These are phyloP conservation scores for Penicillium sp. DNA, from an alignment of 2,329 filamentous ascomycete species.

Conservation along the genomic window DNA sequence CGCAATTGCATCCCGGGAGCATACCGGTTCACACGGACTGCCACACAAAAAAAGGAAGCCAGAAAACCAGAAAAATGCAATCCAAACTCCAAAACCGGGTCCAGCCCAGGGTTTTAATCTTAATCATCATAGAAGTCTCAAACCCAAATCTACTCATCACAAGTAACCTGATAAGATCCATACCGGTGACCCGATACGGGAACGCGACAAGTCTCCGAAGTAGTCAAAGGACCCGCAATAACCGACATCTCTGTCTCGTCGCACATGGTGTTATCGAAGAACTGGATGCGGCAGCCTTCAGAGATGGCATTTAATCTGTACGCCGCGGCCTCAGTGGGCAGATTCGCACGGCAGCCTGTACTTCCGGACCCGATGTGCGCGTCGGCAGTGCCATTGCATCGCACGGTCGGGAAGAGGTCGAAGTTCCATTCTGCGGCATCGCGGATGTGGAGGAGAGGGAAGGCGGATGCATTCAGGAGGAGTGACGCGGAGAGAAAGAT, in stretches of 20 bases:
- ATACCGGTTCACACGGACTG: background rate
- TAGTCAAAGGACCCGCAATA: constrained; percentile 10
- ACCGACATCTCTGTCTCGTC: constrained; percentile 18
- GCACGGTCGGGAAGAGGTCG: constrained; percentile 16
- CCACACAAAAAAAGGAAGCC: background rate
- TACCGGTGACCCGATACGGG: constrained; percentile 11
- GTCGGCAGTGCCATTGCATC: constrained; percentile 17
- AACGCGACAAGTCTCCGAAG: constrained; percentile 12
- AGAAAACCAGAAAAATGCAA: background rate
- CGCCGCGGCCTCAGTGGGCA: constrained; percentile 19
- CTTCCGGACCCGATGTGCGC: constrained; percentile 19
- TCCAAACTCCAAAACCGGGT: background rate
- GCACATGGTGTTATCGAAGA: constrained; percentile 28
- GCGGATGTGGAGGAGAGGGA: constrained; percentile 19
- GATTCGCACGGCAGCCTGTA: constrained; percentile 24
- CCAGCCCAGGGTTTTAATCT: background rate
- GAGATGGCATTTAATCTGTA: constrained; percentile 17
- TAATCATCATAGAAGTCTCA: background rate
- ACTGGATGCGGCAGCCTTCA: constrained; percentile 21
- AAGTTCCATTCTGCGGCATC: constrained; percentile 22
- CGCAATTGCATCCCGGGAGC: too few relatives aligned
- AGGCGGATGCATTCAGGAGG: constrained; percentile 12
- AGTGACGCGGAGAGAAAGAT: background rate
- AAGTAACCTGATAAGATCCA: constrained; percentile 25
- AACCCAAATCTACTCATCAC: constrained; percentile 3